Conservation (phyloP, 768 basidiomycete species). For the Sarcodon aspratus region DNA sequence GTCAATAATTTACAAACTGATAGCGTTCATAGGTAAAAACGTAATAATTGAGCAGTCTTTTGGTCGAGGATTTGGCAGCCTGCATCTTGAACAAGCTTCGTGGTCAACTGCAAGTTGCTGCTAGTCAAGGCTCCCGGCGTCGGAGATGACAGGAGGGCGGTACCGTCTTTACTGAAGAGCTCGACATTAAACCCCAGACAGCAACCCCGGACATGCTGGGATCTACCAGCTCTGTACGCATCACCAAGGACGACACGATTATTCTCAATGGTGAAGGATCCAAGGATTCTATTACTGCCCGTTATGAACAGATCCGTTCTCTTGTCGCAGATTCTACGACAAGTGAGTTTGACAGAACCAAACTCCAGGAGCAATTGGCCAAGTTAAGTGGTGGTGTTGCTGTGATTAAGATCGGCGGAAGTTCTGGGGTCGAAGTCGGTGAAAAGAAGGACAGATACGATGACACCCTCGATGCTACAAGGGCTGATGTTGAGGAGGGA, state of each 20-base stretch:
- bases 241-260: conserved; percentile 98
- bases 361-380: conserved; percentile 93
- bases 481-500: conserved; percentile 96
- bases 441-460: conserved; percentile 99
- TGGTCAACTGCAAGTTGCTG: conserved; percentile 88
- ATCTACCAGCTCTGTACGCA: conserved; percentile 79
- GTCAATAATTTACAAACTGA: conserved; percentile 5
- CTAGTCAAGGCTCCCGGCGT: conserved; percentile 97
- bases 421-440: conserved; percentile 89
- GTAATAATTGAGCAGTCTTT: conserved; percentile 96
- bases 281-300: conserved; percentile 82
- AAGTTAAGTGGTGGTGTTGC: conserved; percentile 96
- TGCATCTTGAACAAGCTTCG: conserved; percentile 99
- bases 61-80: conserved; percentile 89
- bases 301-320: conserved; percentile 91
- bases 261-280: conserved; percentile 88
- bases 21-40: conserved; percentile 58
- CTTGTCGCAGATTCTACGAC: conserved; percentile 77
- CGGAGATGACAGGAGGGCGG: conserved; percentile 98
- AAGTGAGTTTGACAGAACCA: conserved; percentile 86
- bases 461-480: conserved; percentile 94
- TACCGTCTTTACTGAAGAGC: conserved; percentile 92
- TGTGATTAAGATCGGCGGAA: conserved; percentile 95
- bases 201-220: conserved; percentile 85
- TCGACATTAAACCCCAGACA: conserved; percentile 95